Percentiles rank a stretch among this genome's conserved stretches.
These are phyloP conservation scores for Hyaloperonospora arabidopsidis DNA, from an alignment of 352 stramenopile genomes.

Conservation along the genomic window DNA sequence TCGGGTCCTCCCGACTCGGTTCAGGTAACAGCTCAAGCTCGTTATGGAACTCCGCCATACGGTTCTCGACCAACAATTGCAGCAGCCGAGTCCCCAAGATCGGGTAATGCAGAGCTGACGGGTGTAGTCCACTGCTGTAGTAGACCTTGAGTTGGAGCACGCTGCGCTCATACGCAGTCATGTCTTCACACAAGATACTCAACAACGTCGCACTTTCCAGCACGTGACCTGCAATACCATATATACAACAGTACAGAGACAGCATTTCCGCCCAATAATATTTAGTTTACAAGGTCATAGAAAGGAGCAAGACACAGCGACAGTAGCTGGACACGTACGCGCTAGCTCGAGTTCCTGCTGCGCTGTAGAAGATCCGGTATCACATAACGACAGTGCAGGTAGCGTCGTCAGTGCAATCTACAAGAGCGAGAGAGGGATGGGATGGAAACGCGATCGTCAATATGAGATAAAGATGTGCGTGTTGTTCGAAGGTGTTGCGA, in stretches of 20 bases:
- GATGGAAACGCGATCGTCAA: neutral
- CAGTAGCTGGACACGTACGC: conserved; percentile 31
- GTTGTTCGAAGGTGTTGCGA: too few relatives aligned
- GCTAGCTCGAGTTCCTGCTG: conserved; percentile 65
- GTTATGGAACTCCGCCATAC: conserved; percentile 91
- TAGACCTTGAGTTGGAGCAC: conserved; percentile 88
- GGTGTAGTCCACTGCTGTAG: conserved; percentile 44
- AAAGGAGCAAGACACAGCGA: neutral
- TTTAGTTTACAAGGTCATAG: neutral
- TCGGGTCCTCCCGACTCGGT: conserved; percentile 68
- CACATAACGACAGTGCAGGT: conserved; percentile 73
- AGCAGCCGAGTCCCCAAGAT: conserved; percentile 86
- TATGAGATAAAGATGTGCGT: neutral
- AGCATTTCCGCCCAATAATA: neutral
- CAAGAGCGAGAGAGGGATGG: neutral
- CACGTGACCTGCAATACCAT: conserved; percentile 52
- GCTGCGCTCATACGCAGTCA: conserved; percentile 79
- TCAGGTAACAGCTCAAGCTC: conserved; percentile 86
- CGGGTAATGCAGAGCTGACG: conserved; percentile 75
- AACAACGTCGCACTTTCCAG: conserved; percentile 86
- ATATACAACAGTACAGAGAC: neutral
- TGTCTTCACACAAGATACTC: conserved; percentile 81
- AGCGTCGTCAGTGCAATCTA: conserved; percentile 84
- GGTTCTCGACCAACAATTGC: conserved; percentile 87
- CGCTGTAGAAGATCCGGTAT: conserved; percentile 38